phyloP scores from a whole-genome alignment of 108 stramenopile species.

The Discostella pseudostelligera region DNA sequence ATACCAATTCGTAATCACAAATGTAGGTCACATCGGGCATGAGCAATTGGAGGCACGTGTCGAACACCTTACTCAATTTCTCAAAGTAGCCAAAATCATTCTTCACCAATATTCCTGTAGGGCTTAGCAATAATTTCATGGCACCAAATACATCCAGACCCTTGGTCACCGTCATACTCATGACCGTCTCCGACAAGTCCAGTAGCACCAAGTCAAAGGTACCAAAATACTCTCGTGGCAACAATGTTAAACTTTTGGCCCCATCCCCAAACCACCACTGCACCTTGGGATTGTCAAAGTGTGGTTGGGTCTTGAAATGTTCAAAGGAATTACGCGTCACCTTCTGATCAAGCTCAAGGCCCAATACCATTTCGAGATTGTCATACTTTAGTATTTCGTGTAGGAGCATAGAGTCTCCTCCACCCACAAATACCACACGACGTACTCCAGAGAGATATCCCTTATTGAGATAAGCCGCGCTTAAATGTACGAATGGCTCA shows the following conservation, averaged over 20 bases:
- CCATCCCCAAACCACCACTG: conserved; percentile 80
- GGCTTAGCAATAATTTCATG: conserved; percentile 46
- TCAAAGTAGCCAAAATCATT: conserved; percentile 54
- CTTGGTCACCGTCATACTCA: conserved; percentile 54
- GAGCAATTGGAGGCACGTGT: conserved; percentile 26
- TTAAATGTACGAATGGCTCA: conserved; percentile 37
- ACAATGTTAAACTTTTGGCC: conserved; percentile 49
- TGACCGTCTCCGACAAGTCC: conserved; percentile 60
- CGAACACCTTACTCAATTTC: conserved; percentile 38
- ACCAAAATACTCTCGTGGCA: conserved; percentile 54
- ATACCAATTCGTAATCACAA: conserved; percentile 41
- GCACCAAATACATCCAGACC: conserved; percentile 57
- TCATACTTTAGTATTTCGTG: conserved; percentile 69
- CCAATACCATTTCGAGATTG: conserved; percentile 54
- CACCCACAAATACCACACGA: conserved; percentile 56
- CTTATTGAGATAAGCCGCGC: conserved; percentile 32
- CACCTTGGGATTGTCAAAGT: conserved; percentile 60
- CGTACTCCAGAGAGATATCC: conserved; percentile 22
- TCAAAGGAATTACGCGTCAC: conserved; percentile 50
- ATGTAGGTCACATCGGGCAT: conserved; percentile 42
- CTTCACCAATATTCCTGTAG: conserved; percentile 56
- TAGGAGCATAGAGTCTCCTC: conserved; percentile 59
- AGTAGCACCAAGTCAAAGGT: conserved; percentile 70
- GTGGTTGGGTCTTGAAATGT: conserved; percentile 59
- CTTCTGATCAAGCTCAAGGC: conserved; percentile 62